Percentiles rank a stretch among this genome's conserved stretches.
These are phyloP conservation scores for Polyrhizophydium stewartii DNA, from an alignment of 371 early-diverging fungal species.

Conservation along the genomic window DNA sequence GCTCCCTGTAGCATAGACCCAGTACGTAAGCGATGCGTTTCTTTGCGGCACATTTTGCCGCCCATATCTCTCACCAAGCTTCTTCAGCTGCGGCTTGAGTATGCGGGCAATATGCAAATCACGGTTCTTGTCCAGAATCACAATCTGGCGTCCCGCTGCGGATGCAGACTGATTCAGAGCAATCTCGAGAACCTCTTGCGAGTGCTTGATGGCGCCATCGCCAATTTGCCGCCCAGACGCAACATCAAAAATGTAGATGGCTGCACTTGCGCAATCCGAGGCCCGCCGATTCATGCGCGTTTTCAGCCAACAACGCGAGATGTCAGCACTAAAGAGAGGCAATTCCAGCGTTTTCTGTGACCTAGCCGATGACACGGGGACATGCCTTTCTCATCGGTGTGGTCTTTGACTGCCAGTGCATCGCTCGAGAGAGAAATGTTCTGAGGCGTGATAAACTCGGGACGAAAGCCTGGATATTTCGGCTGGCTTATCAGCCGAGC, in stretches of 20 bases:
- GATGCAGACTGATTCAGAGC: slow-evolving; percentile 34
- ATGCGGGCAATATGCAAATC: slow-evolving; percentile 42
- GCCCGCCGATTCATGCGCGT: too few species aligned
- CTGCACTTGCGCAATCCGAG: slow-evolving; percentile 13
- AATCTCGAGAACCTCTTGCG: slow-evolving; percentile 35
- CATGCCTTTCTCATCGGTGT: slow-evolving; percentile 43
- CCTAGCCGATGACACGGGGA: background rate
- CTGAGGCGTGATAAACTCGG: slow-evolving; percentile 43
- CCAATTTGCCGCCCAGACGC: slow-evolving; percentile 33
- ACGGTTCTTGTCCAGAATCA: slow-evolving; percentile 46
- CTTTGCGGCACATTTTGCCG: background rate
- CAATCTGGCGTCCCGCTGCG: slow-evolving; percentile 37
- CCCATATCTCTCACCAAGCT: slow-evolving; percentile 23
- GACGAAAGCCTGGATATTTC: slow-evolving; percentile 44
- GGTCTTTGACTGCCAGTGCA: slow-evolving; percentile 38
- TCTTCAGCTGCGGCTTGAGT: slow-evolving; percentile 27
- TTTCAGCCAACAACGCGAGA: too few species aligned
- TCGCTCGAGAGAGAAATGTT: slow-evolving; percentile 39
- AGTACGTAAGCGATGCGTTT: background rate
- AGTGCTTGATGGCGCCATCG: slow-evolving; percentile 31
- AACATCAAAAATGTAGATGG: slow-evolving; percentile 42
- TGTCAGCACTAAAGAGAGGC: background rate
- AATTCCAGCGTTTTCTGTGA: background rate
- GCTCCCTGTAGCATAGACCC: slow-evolving; percentile 23
- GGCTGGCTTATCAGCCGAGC: slow-evolving; percentile 38